A percentile compares a stretch with the other conserved stretches of the same genome.
Evolutionary conservation across 306 rosid species (phyloP).

Genomic region (Pterocarpus macrocarpus): DNA sequence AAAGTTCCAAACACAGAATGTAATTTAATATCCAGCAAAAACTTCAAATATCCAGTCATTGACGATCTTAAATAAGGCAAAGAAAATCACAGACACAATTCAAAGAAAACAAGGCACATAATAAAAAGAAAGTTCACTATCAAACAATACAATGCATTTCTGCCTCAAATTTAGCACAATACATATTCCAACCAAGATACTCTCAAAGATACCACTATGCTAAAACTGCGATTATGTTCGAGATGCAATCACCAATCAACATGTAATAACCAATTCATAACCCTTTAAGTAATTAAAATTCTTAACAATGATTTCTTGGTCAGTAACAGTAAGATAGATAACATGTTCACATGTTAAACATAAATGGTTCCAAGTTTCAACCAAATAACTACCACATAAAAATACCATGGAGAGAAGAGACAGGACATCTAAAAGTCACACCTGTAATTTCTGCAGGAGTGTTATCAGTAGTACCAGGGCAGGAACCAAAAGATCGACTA

Average conservation of each 20-base stretch:
- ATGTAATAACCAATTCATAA: constrained; percentile 32
- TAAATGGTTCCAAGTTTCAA: not conserved
- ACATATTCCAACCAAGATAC: constrained; percentile 4
- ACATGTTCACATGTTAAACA: constrained; percentile 26
- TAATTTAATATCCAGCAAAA: not conserved
- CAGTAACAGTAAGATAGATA: constrained; percentile 7
- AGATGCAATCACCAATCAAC: constrained; percentile 38
- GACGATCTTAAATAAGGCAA: too few relatives aligned
- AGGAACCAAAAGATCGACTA: constrained; percentile 95
- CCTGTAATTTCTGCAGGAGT: constrained; percentile 89
- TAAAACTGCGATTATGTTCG: constrained; percentile 2
- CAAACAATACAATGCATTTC: constrained; percentile 10
- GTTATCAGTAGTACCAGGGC: constrained; percentile 76
- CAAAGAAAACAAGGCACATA: not conserved
- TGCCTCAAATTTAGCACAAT: not conserved
- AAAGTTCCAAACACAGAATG: not conserved
- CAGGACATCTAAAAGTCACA: constrained; percentile 46
- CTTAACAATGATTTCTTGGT: not conserved
- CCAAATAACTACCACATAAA: constrained; percentile 13
- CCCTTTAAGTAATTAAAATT: not conserved
- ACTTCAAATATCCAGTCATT: constrained; percentile 1
- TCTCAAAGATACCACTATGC: not conserved
- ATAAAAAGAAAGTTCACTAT: constrained; percentile 20
- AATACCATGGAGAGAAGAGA: constrained; percentile 14
- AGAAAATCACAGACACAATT: not conserved